phyloP scores from a whole-genome alignment of 177 flowering plant species.

The Telopea speciosissima region DNA sequence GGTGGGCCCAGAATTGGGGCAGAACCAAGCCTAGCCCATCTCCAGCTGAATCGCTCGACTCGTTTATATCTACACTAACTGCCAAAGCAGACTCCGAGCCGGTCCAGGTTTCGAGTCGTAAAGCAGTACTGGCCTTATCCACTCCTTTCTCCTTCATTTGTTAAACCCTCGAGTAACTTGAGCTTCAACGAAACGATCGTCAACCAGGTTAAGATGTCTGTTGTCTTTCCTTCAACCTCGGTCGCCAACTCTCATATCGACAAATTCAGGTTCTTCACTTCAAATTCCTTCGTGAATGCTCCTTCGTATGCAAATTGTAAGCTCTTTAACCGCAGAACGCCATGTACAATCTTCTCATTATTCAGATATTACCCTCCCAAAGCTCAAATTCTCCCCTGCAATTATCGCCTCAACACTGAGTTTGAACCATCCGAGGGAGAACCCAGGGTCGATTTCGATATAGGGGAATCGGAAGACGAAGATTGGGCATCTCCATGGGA shows the following conservation, averaged over 20 bases:
- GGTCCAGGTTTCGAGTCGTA: no score
- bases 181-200: no score
- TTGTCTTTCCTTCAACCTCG: conserved; percentile 1
- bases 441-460: conserved; percentile 4
- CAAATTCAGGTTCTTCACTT: not conserved
- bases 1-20: no score
- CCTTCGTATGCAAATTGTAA: conserved; percentile 1
- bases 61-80: no score
- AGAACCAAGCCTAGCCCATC: no score
- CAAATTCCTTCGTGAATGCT: not conserved
- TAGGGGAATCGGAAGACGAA: conserved; percentile 9
- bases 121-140: no score
- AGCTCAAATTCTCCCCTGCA: conserved; percentile 9
- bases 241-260: not conserved
- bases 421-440: not conserved
- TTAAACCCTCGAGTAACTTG: no score
- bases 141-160: no score
- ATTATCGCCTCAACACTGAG: conserved; percentile 5
- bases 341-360: conserved; percentile 2
- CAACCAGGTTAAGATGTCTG: conserved; percentile 12
- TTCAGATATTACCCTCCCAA: conserved; percentile 2
- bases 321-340: not conserved
- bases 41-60: no score
- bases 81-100: no score
- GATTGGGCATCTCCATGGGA: conserved; percentile 71